Percentiles rank a stretch among this genome's conserved stretches.
Conservation (phyloP, 257 asterid genomes). For the Nicotiana attenuata region DNA sequence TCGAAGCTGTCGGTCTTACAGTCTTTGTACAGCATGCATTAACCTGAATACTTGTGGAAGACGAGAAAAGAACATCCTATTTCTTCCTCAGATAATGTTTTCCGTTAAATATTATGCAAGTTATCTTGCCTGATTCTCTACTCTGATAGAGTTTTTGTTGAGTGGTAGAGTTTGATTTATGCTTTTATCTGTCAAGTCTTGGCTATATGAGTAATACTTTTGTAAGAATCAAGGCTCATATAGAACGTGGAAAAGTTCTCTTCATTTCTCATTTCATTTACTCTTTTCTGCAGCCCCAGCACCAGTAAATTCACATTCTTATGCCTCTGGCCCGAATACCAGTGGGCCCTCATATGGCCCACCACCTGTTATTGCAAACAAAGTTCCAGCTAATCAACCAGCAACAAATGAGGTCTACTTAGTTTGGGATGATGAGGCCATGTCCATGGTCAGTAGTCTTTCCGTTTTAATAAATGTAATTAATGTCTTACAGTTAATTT, state of each 20-base stretch:
- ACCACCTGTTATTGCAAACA: conserved; percentile 90
- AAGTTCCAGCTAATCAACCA: conserved; percentile 77
- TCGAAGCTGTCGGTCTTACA: background rate
- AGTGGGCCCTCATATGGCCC: conserved; percentile 96
- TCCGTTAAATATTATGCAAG: background rate
- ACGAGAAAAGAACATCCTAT: background rate
- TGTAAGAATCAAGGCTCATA: background rate
- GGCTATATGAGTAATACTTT: background rate
- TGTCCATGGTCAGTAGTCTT: conserved; percentile 80
- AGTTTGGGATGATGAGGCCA: conserved; percentile 99
- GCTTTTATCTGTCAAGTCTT: background rate
- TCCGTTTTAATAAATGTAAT: background rate
- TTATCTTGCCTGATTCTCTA: background rate
- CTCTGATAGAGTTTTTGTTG: background rate
- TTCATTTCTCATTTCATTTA: background rate
- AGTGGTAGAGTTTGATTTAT: background rate
- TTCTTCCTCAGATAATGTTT: background rate
- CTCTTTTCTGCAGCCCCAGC: conserved; percentile 25
- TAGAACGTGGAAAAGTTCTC: background rate
- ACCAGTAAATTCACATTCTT: conserved; percentile 72
- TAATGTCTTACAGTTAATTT: background rate
- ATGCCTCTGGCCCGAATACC: conserved; percentile 95
- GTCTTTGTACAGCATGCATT: background rate
- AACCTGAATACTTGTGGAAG: background rate
- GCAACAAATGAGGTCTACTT: conserved; percentile 87